A percentile compares a stretch with the other conserved stretches of the same genome.
phyloP scores from a whole-genome alignment of 2,329 filamentous ascomycete genomes.

The Hypoxylon rubiginosum region DNA sequence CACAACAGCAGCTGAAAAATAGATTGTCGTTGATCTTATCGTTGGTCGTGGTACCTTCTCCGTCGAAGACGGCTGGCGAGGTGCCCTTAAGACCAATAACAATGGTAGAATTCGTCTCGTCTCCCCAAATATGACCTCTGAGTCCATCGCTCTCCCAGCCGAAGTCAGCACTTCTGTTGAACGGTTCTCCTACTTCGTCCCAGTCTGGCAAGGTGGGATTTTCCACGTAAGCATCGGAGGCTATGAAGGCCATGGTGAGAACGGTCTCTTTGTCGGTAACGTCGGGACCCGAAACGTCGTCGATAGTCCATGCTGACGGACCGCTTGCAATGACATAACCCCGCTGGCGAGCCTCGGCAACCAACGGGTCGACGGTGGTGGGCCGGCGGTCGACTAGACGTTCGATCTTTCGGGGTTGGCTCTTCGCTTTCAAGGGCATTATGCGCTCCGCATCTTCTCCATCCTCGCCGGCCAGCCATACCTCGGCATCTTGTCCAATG shows the following conservation, averaged over 20 bases:
- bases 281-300: constrained; percentile 83
- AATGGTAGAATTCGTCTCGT: constrained; percentile 86
- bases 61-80: constrained; percentile 90
- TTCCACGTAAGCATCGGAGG: constrained; percentile 88
- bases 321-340: constrained; percentile 77
- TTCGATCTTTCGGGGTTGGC: constrained; percentile 78
- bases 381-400: constrained; percentile 83
- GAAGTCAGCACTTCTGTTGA: constrained; percentile 90
- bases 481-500: constrained; percentile 65
- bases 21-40: constrained; percentile 99
- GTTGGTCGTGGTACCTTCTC: constrained; percentile 95
- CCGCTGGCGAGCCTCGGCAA: constrained; percentile 77
- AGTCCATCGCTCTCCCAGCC: constrained; percentile 93
- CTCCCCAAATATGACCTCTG: constrained; percentile 91
- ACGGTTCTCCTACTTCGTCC: constrained; percentile 82
- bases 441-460: constrained; percentile 65
- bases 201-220: constrained; percentile 80
- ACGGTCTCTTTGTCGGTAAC: constrained; percentile 88
- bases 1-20: constrained; percentile 98
- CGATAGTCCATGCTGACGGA: constrained; percentile 83
- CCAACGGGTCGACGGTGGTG: constrained; percentile 81
- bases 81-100: constrained; percentile 96
- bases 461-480: constrained; percentile 75
- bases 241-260: constrained; percentile 87
- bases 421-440: constrained; percentile 71